Conservation (phyloP, 2,329 filamentous ascomycete genomes). For the Ophiostoma perfectum region DNA sequence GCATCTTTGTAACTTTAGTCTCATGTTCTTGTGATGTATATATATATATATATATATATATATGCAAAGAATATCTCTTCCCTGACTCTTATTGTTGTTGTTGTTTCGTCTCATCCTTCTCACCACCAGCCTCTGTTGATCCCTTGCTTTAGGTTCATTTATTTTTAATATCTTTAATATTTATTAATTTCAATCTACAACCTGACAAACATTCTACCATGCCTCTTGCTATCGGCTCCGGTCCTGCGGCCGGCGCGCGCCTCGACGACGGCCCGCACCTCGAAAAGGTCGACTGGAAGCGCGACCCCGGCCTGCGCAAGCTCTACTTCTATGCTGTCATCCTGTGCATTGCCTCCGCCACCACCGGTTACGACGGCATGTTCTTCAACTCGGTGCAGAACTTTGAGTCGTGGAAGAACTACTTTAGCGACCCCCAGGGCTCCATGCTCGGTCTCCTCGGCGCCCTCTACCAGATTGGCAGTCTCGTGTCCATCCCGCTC, state of each 20-base stretch:
- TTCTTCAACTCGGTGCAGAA: constrained; percentile 36
- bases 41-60: not conserved
- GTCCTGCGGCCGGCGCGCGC: not conserved
- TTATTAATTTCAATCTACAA: too few species aligned
- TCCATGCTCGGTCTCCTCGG: constrained; percentile 39
- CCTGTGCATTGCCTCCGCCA: constrained; percentile 33
- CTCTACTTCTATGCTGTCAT: constrained; percentile 31
- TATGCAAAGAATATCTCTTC: not conserved
- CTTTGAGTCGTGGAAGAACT: constrained; percentile 35
- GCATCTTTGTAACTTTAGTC: not conserved
- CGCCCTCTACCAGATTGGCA: constrained; percentile 43
- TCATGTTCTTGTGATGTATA: not conserved
- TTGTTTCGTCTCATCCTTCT: not conserved
- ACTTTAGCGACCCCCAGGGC: constrained; percentile 32
- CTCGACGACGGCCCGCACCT: constrained; percentile 28
- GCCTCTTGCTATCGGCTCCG: not conserved
- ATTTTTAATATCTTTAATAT: too few species aligned
- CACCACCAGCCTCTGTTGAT: not conserved
- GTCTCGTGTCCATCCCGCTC: constrained; percentile 41
- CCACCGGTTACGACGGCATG: constrained; percentile 34
- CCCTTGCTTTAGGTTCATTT: not conserved
- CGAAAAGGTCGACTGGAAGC: constrained; percentile 27
- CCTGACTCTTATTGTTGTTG: not conserved
- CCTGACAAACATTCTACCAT: not conserved
- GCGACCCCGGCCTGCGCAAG: constrained; percentile 28